phyloP scores from a whole-genome alignment of 192 early-diverging fungal genomes.

The Podila clonocystis region DNA sequence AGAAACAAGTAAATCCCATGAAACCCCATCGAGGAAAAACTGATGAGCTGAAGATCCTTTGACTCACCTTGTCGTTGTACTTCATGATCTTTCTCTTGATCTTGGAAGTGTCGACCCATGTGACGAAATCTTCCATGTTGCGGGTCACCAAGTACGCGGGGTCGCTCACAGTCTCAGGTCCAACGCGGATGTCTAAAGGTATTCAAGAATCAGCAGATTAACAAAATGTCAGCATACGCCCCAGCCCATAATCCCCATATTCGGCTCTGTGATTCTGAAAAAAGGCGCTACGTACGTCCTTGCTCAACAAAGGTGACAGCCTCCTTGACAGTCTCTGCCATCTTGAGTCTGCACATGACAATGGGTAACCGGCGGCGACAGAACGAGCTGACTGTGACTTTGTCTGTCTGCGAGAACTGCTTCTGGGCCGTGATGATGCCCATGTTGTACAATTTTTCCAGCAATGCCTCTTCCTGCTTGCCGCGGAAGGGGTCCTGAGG shows the following conservation, averaged over 20 bases:
- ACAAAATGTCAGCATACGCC: too few relatives aligned
- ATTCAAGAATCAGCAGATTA: background rate
- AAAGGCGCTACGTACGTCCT: conserved; percentile 59
- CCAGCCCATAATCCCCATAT: too few relatives aligned
- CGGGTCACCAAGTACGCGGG: conserved; percentile 78
- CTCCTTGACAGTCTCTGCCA: conserved; percentile 93
- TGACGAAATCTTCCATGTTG: conserved; percentile 96
- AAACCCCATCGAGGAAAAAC: background rate
- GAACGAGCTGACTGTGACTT: conserved; percentile 87
- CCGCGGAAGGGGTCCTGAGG: conserved; percentile 83
- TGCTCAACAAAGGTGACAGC: conserved; percentile 93
- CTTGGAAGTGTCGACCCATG: conserved; percentile 97
- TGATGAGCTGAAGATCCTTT: background rate
- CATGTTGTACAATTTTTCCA: conserved; percentile 89
- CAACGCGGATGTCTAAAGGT: conserved; percentile 83
- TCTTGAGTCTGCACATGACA: conserved; percentile 94
- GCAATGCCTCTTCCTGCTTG: conserved; percentile 77
- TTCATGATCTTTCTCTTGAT: conserved; percentile 97
- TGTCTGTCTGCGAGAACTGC: conserved; percentile 80
- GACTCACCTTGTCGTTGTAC: conserved; percentile 84
- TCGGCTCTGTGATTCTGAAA: background rate
- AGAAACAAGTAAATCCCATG: background rate
- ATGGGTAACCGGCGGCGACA: conserved; percentile 90
- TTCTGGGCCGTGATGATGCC: conserved; percentile 84
- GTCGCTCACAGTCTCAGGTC: conserved; percentile 90